A percentile compares a stretch with the other conserved stretches of the same genome.
phyloP scores from a whole-genome alignment of 768 basidiomycete genomes.

The Rhodotorula toruloides region DNA sequence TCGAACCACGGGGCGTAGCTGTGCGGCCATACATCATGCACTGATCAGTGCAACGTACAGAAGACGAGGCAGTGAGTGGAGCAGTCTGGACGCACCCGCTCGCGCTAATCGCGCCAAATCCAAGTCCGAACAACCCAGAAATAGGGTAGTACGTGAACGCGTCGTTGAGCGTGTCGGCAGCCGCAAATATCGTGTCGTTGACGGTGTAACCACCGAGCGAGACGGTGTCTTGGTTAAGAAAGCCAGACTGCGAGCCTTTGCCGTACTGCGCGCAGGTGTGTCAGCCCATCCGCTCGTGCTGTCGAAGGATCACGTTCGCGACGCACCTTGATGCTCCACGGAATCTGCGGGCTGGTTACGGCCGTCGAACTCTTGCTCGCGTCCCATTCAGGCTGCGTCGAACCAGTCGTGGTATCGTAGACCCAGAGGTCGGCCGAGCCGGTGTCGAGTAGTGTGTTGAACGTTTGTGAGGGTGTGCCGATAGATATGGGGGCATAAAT shows the following conservation, averaged over 20 bases:
- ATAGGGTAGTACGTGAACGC: constrained; percentile 14
- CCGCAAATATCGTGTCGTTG: constrained; percentile 20
- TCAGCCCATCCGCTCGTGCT: too few relatives aligned
- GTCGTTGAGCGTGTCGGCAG: constrained; percentile 11
- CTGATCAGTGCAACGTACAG: too few relatives aligned
- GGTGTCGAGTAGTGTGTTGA: constrained; percentile 8
- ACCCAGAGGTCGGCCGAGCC: constrained; percentile 11
- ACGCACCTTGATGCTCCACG: constrained; percentile 1
- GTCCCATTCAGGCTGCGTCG: constrained; percentile 1
- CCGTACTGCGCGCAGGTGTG: neutral
- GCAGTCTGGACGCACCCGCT: constrained; percentile 12
- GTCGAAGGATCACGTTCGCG: neutral
- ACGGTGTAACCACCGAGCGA: constrained; percentile 18
- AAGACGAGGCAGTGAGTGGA: neutral
- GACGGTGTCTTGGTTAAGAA: constrained; percentile 18
- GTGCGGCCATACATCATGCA: neutral
- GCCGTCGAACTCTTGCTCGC: neutral
- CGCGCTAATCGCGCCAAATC: constrained; percentile 36
- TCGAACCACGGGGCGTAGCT: constrained; percentile 36
- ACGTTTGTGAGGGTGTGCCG: constrained; percentile 15
- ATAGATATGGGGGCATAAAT: constrained; percentile 1
- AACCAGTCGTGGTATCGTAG: neutral
- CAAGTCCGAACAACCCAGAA: constrained; percentile 31
- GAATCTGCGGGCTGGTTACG: neutral
- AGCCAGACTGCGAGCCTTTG: constrained; percentile 4